Conservation (phyloP, 805 yeast genomes). For the Saturnispora silvae region DNA sequence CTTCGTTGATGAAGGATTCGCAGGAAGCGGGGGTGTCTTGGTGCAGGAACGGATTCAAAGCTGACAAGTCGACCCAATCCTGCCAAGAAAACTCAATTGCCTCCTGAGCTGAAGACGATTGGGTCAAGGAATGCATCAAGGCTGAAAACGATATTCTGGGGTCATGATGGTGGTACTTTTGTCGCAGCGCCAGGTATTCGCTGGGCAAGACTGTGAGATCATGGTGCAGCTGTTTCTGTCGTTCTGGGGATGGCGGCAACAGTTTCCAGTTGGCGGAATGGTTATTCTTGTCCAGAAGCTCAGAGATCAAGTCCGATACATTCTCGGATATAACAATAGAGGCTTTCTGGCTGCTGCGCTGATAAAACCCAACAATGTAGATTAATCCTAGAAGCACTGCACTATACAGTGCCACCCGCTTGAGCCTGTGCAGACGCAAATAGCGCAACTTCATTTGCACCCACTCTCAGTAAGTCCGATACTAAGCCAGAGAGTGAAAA, state of each 20-base stretch:
- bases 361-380: no score
- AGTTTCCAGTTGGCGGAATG: conserved; percentile 3
- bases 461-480: background rate
- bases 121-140: background rate
- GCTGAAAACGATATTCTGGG: conserved; percentile 7
- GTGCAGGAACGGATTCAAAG: conserved; percentile 26
- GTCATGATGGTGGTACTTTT: conserved; percentile 6
- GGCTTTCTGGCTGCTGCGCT: no score
- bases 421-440: background rate
- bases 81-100: conserved; percentile 36
- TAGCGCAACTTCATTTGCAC: background rate
- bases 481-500: no score
- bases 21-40: conserved; percentile 18
- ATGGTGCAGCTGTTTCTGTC: background rate
- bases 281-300: no score
- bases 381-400: no score
- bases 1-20: conserved; percentile 17
- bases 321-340: no score
- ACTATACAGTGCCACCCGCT: background rate
- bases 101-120: background rate
- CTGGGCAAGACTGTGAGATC: background rate
- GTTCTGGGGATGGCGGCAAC: no score
- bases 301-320: no score
- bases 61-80: conserved; percentile 43
- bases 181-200: conserved; percentile 1